phyloP scores from a whole-genome alignment of 176 grass and related monocot species.

The Oryza officinalis region DNA sequence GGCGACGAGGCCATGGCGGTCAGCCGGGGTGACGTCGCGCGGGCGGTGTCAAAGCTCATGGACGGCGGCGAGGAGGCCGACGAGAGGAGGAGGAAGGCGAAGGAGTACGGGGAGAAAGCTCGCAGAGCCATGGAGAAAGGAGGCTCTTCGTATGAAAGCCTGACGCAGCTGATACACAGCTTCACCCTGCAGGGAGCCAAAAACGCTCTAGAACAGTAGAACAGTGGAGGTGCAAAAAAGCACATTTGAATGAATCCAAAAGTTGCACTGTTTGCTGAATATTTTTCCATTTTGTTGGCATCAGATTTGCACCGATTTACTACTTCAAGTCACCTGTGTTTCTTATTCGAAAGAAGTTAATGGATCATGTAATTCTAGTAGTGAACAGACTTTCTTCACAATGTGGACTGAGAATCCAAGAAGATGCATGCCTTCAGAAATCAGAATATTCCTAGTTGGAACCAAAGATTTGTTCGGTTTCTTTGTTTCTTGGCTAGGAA shows the following conservation, averaged over 20 bases:
- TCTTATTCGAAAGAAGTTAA: background rate
- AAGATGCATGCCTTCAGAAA: background rate
- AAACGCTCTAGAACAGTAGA: background rate
- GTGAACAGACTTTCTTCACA: background rate
- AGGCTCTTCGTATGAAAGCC: constrained; percentile 41
- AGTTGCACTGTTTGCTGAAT: too few relatives aligned
- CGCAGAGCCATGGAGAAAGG: constrained; percentile 43
- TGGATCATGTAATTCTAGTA: background rate
- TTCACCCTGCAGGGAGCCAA: background rate
- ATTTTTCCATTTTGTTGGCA: too few relatives aligned
- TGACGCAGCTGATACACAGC: constrained; percentile 32
- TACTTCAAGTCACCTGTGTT: background rate
- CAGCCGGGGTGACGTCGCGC: constrained; percentile 1
- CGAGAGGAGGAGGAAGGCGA: constrained; percentile 38
- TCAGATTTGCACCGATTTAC: too few relatives aligned
- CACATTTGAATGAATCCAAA: too few relatives aligned
- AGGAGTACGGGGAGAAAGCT: constrained; percentile 44
- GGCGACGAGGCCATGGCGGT: constrained; percentile 8
- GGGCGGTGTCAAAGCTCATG: constrained; percentile 46
- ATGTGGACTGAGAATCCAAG: background rate
- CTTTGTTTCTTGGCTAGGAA: background rate
- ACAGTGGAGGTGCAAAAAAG: too few relatives aligned
- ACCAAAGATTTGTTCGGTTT: background rate
- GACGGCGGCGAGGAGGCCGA: constrained; percentile 28
- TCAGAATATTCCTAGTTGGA: background rate